phyloP scores from a whole-genome alignment of 2,329 filamentous ascomycete genomes.

The Pezicula neosporulosa region DNA sequence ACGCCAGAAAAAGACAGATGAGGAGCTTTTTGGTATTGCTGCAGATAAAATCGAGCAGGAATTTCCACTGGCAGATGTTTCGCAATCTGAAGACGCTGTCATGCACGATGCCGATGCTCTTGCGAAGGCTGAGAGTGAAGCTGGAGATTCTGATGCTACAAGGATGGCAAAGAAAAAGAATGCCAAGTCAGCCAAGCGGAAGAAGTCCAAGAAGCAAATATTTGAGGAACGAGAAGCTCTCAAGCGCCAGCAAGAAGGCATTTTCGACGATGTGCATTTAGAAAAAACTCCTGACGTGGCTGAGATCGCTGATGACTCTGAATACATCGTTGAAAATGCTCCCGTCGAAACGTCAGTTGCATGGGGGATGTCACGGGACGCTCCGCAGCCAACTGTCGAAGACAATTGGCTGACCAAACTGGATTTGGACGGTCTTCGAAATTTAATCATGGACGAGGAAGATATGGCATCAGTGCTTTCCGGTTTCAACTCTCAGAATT shows the following conservation, averaged over 20 bases:
- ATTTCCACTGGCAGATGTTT: slow-evolving; percentile 34
- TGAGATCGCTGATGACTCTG: slow-evolving; percentile 25
- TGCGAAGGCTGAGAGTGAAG: slow-evolving; percentile 46
- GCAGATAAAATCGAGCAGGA: slow-evolving; percentile 50
- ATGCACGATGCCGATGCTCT: slow-evolving; percentile 46
- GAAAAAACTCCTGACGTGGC: slow-evolving; percentile 29
- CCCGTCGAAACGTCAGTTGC: slow-evolving; percentile 42
- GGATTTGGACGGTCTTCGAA: slow-evolving; percentile 69
- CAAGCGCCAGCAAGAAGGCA: slow-evolving; percentile 51
- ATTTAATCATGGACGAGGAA: slow-evolving; percentile 66
- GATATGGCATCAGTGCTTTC: slow-evolving; percentile 53
- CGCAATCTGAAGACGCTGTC: slow-evolving; percentile 43
- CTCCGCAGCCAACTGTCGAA: slow-evolving; percentile 60
- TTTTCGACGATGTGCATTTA: slow-evolving; percentile 36
- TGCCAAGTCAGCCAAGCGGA: slow-evolving; percentile 55
- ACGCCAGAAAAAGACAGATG: slow-evolving; percentile 75
- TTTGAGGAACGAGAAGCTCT: slow-evolving; percentile 64
- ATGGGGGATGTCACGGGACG: slow-evolving; percentile 55
- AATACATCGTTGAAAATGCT: slow-evolving; percentile 33
- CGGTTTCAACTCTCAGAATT: slow-evolving; percentile 43
- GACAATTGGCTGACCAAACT: slow-evolving; percentile 61
- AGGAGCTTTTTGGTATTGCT: slow-evolving; percentile 70
- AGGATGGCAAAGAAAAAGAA: slow-evolving; percentile 55
- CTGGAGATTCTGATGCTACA: slow-evolving; percentile 34
- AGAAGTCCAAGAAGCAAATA: slow-evolving; percentile 75